Base-by-base conservation (phyloP, 1,284 basidiomycete species). In the Pascua sp. region DNA sequence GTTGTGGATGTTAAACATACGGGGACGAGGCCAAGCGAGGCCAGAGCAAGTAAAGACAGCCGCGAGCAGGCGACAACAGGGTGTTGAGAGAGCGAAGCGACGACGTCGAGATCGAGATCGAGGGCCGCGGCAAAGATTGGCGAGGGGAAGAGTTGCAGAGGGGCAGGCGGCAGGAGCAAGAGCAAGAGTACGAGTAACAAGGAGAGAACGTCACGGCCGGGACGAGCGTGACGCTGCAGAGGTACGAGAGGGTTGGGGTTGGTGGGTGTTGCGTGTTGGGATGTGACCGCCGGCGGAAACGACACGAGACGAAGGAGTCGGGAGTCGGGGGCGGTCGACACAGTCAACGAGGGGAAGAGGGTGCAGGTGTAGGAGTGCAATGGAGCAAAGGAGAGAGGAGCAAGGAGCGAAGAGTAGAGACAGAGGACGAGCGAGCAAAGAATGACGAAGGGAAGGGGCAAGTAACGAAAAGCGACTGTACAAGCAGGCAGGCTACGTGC, bases 381-480 rank as follows among this genome's bases (percentile, higher is more conserved):
- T 32, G 24, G 24, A 32, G 24, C 24, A 32, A 32, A 32, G 24
- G 24, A 32, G 3, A 32, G 24, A 32, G 24, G 24, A 41, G n/a
- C 40, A 41, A 8, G 40, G n/a, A 41, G 39, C 42, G 49, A 17
- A 32, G 49, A 36, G 49, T 32, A 32, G 39, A 11, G 40, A 42
- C 2, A 50, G 49, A 17, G 39, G 18, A 42, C 15, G 41, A 49
- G 53, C 11, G 50, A 49, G 15, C 45, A 46, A 44, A 51, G 24
- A 36, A 49, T 41, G 32, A 17, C 16, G 17, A 17, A 45, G 42
- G 18, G 40, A 8, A 48, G 16, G 37, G 17, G 15, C 15, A 49
- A 43, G 36, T 37, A 17, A 38, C 41, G 36, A 47, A n/a, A 39
- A 17, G 40, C 42, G 38, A 51, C 49, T 42, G 43, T 42, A 39